phyloP scores from a whole-genome alignment of 2,329 filamentous ascomycete species.

The Calonectria pseudoturangicola region DNA sequence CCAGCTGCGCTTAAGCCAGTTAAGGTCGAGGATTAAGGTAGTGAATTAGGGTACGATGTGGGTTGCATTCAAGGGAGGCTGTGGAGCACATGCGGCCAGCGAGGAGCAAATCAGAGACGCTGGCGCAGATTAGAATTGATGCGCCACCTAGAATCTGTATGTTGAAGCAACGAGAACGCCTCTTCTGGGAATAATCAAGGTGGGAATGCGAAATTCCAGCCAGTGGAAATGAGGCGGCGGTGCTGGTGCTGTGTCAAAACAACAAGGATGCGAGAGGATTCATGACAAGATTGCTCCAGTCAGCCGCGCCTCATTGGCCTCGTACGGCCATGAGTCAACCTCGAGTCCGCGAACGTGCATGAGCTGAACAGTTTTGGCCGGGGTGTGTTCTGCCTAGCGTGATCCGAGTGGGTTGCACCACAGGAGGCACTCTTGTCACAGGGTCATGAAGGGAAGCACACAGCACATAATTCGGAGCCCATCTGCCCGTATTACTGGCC shows the following conservation, averaged over 20 bases:
- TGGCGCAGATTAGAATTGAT: neutral
- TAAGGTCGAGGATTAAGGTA: neutral
- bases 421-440: neutral
- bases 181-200: neutral
- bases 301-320: neutral
- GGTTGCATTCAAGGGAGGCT: neutral
- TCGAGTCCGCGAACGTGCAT: neutral
- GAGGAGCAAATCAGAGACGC: neutral
- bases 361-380: neutral
- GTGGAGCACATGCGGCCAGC: neutral
- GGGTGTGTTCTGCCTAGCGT: neutral
- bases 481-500: neutral
- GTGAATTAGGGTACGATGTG: neutral
- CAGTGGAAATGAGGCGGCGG: neutral
- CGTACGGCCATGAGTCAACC: neutral
- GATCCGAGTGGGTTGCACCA: neutral
- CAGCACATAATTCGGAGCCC: neutral
- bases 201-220: neutral
- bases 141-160: neutral
- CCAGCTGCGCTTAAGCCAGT: neutral
- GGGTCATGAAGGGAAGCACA: neutral
- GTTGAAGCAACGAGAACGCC: neutral
- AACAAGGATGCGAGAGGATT: neutral
- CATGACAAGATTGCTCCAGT: neutral
- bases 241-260: neutral